Conservation (phyloP, 2,329 filamentous ascomycete species). For the Colletotrichum sp. region DNA sequence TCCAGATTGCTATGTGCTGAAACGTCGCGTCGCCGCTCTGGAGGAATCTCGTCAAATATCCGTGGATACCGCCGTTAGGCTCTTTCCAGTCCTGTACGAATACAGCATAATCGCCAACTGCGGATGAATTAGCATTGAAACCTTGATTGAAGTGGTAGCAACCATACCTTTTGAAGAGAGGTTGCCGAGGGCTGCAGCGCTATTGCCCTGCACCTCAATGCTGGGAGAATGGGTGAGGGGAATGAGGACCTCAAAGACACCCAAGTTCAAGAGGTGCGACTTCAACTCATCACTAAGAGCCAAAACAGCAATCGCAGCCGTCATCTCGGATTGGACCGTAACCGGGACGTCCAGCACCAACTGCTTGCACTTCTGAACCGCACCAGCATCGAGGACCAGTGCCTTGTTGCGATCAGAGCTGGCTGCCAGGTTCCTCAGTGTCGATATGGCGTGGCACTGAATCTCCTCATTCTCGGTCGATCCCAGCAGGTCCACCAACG, state of each 20-base stretch:
- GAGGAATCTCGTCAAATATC: conserved; percentile 91
- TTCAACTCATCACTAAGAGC: conserved; percentile 96
- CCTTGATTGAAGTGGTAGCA: not conserved
- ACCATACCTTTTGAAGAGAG: conserved; percentile 90
- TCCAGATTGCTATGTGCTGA: conserved; percentile 99
- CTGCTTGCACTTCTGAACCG: conserved; percentile 98
- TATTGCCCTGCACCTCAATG: conserved; percentile 98
- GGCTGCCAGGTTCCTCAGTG: conserved; percentile 90
- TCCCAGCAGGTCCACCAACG: conserved; percentile 89
- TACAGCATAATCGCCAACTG: conserved; percentile 95
- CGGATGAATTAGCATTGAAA: conserved; percentile 12
- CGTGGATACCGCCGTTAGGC: conserved; percentile 92
- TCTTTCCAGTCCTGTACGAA: conserved; percentile 95
- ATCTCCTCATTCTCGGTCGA: conserved; percentile 99
- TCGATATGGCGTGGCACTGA: conserved; percentile 98
- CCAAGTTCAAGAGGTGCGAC: conserved; percentile 85
- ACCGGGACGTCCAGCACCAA: conserved; percentile 91
- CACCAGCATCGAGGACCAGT: conserved; percentile 93
- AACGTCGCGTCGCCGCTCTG: conserved; percentile 95
- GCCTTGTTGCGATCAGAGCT: conserved; percentile 98
- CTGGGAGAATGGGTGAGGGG: conserved; percentile 94
- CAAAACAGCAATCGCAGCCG: conserved; percentile 95
- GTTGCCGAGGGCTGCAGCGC: conserved; percentile 93
- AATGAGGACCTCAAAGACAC: conserved; percentile 95
- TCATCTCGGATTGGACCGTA: conserved; percentile 98